Conservation (phyloP, 192 early-diverging fungal species). For the Gryganskiella cystojenkinii region DNA sequence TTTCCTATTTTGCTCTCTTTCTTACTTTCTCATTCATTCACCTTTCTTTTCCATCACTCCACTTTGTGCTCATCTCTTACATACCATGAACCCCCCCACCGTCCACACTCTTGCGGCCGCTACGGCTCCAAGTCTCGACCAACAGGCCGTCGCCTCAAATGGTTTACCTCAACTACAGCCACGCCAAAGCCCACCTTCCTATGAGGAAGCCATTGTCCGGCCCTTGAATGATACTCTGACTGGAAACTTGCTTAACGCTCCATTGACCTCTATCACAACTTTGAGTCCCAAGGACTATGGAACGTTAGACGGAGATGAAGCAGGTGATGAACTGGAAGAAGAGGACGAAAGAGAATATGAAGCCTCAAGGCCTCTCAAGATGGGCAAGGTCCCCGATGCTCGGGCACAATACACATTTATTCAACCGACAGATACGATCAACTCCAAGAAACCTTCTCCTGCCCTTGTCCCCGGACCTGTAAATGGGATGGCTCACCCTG, state of each 20-base stretch:
- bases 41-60: too few species aligned
- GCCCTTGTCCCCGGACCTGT: background rate
- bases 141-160: too few species aligned
- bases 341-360: constrained; percentile 44
- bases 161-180: background rate
- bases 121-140: too few species aligned
- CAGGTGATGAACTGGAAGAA: constrained; percentile 8
- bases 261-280: background rate
- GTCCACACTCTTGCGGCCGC: too few species aligned
- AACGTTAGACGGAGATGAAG: background rate
- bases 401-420: constrained; percentile 41
- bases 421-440: constrained; percentile 28
- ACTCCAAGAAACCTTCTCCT: background rate
- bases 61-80: too few species aligned
- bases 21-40: background rate
- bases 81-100: too few species aligned
- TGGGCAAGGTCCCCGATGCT: constrained; percentile 23
- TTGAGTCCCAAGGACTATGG: constrained; percentile 8
- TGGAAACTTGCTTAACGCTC: background rate
- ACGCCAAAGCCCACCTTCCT: constrained; percentile 12
- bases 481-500: too few species aligned
- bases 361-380: constrained; percentile 38
- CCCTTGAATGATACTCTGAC: background rate
- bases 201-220: constrained; percentile 24
- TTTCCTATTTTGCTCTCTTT: constrained; percentile 3